Percentiles rank a stretch among this genome's conserved stretches.
phyloP scores from a whole-genome alignment of 257 asterid species.

The Solanum dulcamara region DNA sequence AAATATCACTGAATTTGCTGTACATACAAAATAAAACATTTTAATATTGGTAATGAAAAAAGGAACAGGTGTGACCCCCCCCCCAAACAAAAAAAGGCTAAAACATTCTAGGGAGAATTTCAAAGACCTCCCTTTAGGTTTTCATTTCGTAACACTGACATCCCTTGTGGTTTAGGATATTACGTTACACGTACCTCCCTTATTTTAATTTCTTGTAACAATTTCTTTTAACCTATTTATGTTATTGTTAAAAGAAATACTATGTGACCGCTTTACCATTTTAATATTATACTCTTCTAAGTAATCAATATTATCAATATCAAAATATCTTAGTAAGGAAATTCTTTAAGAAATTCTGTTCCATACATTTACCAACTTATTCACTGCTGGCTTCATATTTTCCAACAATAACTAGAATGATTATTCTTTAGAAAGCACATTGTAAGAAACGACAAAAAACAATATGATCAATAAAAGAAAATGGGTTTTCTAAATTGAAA shows the following conservation, averaged over 20 bases:
- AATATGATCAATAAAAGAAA: not conserved
- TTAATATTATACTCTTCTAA: not conserved
- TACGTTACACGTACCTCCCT: not conserved
- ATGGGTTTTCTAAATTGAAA: not conserved
- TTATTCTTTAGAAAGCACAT: not conserved
- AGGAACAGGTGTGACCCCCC: not conserved
- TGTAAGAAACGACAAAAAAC: not conserved
- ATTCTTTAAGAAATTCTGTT: not conserved
- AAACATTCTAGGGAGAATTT: not conserved
- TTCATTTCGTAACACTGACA: not conserved
- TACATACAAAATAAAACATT: slow-evolving; percentile 15
- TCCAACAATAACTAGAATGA: not conserved
- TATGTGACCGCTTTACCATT: not conserved
- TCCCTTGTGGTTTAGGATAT: not conserved
- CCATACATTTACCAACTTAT: not conserved
- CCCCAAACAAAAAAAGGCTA: not conserved
- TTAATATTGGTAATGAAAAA: slow-evolving; percentile 3
- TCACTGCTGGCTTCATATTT: not conserved
- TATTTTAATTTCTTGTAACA: not conserved
- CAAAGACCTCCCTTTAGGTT: not conserved
- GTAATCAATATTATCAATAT: not conserved
- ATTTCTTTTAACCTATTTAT: not conserved
- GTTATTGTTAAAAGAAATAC: not conserved
- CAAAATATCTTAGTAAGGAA: not conserved
- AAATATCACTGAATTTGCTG: slow-evolving; percentile 92